These are phyloP conservation scores for Gossypium lobatum DNA, from an alignment of 441 rosid species.

Conservation along the genomic window DNA sequence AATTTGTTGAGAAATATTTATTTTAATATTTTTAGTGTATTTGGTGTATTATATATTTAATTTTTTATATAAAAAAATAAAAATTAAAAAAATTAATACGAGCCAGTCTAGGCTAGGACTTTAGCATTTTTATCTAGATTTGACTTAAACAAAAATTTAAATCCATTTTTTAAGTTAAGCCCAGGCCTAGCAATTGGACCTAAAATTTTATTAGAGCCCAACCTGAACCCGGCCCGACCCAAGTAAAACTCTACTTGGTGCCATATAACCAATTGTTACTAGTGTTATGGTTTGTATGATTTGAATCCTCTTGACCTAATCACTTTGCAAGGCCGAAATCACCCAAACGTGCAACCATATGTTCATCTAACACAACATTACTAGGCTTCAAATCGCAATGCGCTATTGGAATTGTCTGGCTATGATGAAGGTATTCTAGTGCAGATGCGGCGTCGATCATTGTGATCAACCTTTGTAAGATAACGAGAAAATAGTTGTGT, in stretches of 20 bases:
- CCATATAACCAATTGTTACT: neutral
- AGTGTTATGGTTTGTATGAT: neutral
- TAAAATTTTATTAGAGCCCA: too few relatives aligned
- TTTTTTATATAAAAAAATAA: too few relatives aligned
- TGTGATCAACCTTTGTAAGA: neutral
- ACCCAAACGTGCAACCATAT: neutral
- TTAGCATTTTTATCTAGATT: too few relatives aligned
- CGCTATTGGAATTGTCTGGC: neutral
- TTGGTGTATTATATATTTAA: too few relatives aligned
- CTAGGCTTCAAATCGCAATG: neutral
- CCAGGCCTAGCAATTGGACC: fast-evolving
- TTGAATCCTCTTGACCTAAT: neutral
- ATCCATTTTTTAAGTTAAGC: fast-evolving
- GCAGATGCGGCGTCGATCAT: neutral
- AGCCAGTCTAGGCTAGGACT: fast-evolving
- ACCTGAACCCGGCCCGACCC: fast-evolving
- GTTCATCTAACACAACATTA: neutral
- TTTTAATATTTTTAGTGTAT: too few relatives aligned
- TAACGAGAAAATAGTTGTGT: neutral
- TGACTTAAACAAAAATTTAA: too few relatives aligned
- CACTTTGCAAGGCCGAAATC: neutral
- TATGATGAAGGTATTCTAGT: neutral
- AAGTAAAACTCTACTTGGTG: neutral
- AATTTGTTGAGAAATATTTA: too few relatives aligned
- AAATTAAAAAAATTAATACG: too few relatives aligned